phyloP scores from a whole-genome alignment of 2,329 filamentous ascomycete genomes.

The Fusarium sp. region DNA sequence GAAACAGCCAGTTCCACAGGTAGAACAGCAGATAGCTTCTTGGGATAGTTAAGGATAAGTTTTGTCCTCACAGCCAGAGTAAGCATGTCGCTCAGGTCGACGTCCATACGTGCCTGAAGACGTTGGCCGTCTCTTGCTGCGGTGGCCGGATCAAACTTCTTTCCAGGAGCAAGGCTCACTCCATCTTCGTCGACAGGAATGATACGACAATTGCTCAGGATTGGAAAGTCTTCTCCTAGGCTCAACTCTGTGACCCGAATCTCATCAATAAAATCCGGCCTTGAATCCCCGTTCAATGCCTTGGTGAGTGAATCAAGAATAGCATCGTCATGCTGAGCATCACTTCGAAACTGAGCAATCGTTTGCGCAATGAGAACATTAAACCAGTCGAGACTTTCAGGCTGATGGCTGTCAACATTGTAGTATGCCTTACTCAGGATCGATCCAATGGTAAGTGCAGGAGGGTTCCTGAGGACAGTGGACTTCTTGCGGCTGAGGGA shows the following conservation, averaged over 20 bases:
- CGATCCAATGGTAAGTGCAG: slow-evolving; percentile 87
- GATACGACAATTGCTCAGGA: slow-evolving; percentile 97
- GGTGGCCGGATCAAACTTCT: slow-evolving; percentile 63
- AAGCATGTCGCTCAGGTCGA: slow-evolving; percentile 95
- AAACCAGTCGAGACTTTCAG: slow-evolving; percentile 98
- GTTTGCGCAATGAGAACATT: slow-evolving; percentile 97
- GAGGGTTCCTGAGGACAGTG: slow-evolving; percentile 77
- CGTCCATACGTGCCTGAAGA: slow-evolving; percentile 94
- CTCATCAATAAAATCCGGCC: slow-evolving; percentile 92
- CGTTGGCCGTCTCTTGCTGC: slow-evolving; percentile 74
- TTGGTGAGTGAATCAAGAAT: slow-evolving; percentile 88
- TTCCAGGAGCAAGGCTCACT: slow-evolving; percentile 63
- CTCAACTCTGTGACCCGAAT: slow-evolving; percentile 95
- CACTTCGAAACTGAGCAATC: slow-evolving; percentile 92
- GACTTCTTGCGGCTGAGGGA: slow-evolving; percentile 73
- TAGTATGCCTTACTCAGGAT: slow-evolving; percentile 98
- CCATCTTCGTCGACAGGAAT: slow-evolving; percentile 90
- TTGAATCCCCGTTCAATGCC: slow-evolving; percentile 85
- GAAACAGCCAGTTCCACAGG: slow-evolving; percentile 93
- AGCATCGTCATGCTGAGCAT: slow-evolving; percentile 90
- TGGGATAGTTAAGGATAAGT: slow-evolving; percentile 93
- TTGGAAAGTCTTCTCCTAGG: slow-evolving; percentile 96
- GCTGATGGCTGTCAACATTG: slow-evolving; percentile 94
- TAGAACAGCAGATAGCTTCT: slow-evolving; percentile 86
- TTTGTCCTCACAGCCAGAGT: slow-evolving; percentile 96